Base-by-base conservation (phyloP, 2,329 filamentous ascomycete species). In the Dactylella cylindrospora region DNA sequence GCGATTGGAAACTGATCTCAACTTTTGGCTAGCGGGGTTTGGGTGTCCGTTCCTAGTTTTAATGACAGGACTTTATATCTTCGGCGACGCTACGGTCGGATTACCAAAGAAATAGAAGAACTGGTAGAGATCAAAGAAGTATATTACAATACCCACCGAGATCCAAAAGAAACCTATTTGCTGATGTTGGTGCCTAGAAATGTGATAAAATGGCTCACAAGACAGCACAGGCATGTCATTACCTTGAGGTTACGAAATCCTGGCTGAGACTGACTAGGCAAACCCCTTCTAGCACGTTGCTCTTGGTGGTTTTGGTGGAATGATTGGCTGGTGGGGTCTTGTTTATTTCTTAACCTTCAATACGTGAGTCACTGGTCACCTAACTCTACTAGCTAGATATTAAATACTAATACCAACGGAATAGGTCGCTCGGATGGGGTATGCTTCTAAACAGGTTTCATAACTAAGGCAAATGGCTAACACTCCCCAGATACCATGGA, bases 21-120 rank as follows among this genome's bases (percentile, higher is more conserved):
- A n/a, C 19, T 40, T 15, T 5, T 17, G 25, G 9, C 22, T 28
- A 50, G 60, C 31, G 55, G 55, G 0, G 72, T 78, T 1, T 82
- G 89, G 67, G 84, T 95, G 67, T 80, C 83, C 12, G 84, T 95
- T 7, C 90, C 90, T 0, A 89, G 84, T 39, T 96, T 95, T 78
- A 82, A 84, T 62, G 90, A 96, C 71, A 79, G 90, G n/a, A 96
- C 90, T 0, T 85, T 91, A 73, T 95, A 91, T 73, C 80, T 95
- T 70, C 83, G 90, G 6, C 81, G 88, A 72, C 78, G 86, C 5
- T 74, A 96, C 45, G 79, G 88, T 36, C 87, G 85, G 64, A 83
- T 86, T 69, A 84, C 84, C 2, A 77, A 76, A 39, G 78, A 83
- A 53, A 85, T 96, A 45, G 81, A 84, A 17, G 72, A 78, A 1